These are phyloP conservation scores for Diutina siamensis DNA, from an alignment of 1,139 yeast species.

Conservation along the genomic window DNA sequence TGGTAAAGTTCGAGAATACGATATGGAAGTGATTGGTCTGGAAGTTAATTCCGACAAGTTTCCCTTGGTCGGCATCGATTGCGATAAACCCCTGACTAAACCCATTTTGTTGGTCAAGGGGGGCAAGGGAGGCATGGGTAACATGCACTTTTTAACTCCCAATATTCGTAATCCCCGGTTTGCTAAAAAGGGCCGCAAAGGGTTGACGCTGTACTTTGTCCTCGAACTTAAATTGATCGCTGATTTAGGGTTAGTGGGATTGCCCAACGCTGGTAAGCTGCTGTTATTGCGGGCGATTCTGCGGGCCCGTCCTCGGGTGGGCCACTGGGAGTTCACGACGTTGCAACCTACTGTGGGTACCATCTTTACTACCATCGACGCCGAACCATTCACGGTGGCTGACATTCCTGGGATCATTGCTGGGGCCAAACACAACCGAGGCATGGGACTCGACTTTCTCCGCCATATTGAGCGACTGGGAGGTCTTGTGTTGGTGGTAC, in stretches of 20 bases:
- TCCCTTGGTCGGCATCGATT: slow-evolving; percentile 72
- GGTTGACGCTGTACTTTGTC: slow-evolving; percentile 54
- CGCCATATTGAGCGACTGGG: slow-evolving; percentile 88
- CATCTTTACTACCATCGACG: slow-evolving; percentile 53
- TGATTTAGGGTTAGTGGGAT: slow-evolving; percentile 85
- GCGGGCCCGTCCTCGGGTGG: slow-evolving; percentile 80
- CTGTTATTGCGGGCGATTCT: slow-evolving; percentile 83
- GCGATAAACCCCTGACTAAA: slow-evolving; percentile 46
- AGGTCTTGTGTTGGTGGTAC: slow-evolving; percentile 79
- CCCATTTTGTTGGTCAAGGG: slow-evolving; percentile 72
- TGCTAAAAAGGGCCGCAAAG: slow-evolving; percentile 67
- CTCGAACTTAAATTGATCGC: slow-evolving; percentile 83
- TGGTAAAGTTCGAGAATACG: slow-evolving; percentile 52
- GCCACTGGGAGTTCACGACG: slow-evolving; percentile 96
- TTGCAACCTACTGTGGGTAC: slow-evolving; percentile 89
- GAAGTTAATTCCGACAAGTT: slow-evolving; percentile 58
- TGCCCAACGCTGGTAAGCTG: slow-evolving; percentile 95
- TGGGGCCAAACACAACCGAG: slow-evolving; percentile 77
- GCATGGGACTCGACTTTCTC: slow-evolving; percentile 88
- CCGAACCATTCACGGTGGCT: slow-evolving; percentile 80
- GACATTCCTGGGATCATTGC: slow-evolving; percentile 93
- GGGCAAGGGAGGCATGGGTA: slow-evolving; percentile 91
- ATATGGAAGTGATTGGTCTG: slow-evolving; percentile 43
- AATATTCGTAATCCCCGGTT: slow-evolving; percentile 83
- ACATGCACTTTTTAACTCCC: slow-evolving; percentile 83